Percentiles rank a stretch among this genome's conserved stretches.
These are phyloP conservation scores for Phytophthora pluvialis DNA, from an alignment of 352 stramenopile species.

Conservation along the genomic window DNA sequence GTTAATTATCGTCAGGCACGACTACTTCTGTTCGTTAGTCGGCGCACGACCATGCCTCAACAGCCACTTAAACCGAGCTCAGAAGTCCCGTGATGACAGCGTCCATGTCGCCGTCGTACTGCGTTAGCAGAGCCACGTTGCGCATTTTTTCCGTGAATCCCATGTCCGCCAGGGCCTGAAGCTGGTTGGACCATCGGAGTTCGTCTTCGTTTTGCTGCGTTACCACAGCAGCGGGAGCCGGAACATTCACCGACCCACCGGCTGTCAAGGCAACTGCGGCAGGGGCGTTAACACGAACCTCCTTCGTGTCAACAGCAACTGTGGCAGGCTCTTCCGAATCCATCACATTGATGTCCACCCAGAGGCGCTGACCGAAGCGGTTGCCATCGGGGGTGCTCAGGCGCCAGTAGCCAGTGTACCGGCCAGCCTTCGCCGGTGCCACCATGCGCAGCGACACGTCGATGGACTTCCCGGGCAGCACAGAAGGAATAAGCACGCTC, in stretches of 20 bases:
- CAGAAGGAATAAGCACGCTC: constrained; percentile 72
- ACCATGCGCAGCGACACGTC: constrained; percentile 81
- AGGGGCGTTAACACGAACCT: constrained; percentile 44
- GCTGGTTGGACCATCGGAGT: constrained; percentile 50
- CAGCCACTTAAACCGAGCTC: constrained; percentile 21
- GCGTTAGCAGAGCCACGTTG: constrained; percentile 63
- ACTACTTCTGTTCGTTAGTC: constrained; percentile 21
- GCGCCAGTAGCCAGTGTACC: constrained; percentile 92
- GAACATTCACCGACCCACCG: constrained; percentile 31
- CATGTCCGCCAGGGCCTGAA: constrained; percentile 69
- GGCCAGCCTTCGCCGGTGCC: constrained; percentile 59
- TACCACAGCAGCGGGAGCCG: constrained; percentile 38
- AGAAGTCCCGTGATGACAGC: constrained; percentile 66
- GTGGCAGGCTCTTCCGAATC: constrained; percentile 37
- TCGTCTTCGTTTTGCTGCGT: constrained; percentile 47
- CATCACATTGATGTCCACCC: constrained; percentile 88
- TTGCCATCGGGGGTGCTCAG: constrained; percentile 79
- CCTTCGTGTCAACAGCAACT: constrained; percentile 25
- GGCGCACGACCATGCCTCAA: not conserved
- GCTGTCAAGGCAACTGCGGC: constrained; percentile 34
- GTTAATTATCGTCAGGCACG: constrained; percentile 4
- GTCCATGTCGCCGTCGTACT: constrained; percentile 69
- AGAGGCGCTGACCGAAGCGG: constrained; percentile 89
- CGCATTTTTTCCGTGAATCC: constrained; percentile 65
- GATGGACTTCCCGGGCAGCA: constrained; percentile 69